Conservation (phyloP, 768 basidiomycete genomes). For the Gymnopilus junonius region DNA sequence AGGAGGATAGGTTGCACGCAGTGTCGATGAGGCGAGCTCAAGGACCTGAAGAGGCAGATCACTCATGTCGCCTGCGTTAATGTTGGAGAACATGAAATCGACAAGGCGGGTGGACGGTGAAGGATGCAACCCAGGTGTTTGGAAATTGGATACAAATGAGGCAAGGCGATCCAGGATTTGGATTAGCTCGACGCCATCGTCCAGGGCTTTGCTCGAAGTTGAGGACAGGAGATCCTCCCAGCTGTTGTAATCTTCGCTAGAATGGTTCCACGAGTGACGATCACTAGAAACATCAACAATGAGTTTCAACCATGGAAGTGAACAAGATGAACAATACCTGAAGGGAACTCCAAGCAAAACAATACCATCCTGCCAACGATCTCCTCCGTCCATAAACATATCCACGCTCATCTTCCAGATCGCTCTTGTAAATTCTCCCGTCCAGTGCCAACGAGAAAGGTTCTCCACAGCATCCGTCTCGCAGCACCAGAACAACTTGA, state of each 20-base stretch:
- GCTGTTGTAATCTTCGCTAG: conserved; percentile 51
- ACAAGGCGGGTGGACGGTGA: conserved; percentile 56
- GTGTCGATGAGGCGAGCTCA: conserved; percentile 62
- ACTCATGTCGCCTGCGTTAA: conserved; percentile 53
- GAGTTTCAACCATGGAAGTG: neutral
- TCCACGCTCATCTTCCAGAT: conserved; percentile 65
- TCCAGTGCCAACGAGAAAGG: conserved; percentile 42
- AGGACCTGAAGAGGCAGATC: conserved; percentile 59
- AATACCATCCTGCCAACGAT: conserved; percentile 58
- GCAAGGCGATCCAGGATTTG: conserved; percentile 63
- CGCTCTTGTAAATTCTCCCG: conserved; percentile 42
- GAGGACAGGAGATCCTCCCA: conserved; percentile 66
- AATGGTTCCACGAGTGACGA: conserved; percentile 53
- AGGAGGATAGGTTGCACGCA: conserved; percentile 70
- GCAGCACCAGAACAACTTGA: conserved; percentile 60
- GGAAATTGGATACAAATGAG: conserved; percentile 42
- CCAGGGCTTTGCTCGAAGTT: conserved; percentile 58
- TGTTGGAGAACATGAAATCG: conserved; percentile 61
- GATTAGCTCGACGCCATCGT: conserved; percentile 58
- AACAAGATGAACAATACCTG: conserved; percentile 34
- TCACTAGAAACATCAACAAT: conserved; percentile 30
- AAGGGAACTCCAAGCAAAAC: conserved; percentile 68
- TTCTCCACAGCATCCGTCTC: conserved; percentile 24
- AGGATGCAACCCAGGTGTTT: conserved; percentile 27
- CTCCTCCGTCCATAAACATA: conserved; percentile 55